These are phyloP conservation scores for Flammula alnicola DNA, from an alignment of 1,284 basidiomycete species.

Conservation along the genomic window DNA sequence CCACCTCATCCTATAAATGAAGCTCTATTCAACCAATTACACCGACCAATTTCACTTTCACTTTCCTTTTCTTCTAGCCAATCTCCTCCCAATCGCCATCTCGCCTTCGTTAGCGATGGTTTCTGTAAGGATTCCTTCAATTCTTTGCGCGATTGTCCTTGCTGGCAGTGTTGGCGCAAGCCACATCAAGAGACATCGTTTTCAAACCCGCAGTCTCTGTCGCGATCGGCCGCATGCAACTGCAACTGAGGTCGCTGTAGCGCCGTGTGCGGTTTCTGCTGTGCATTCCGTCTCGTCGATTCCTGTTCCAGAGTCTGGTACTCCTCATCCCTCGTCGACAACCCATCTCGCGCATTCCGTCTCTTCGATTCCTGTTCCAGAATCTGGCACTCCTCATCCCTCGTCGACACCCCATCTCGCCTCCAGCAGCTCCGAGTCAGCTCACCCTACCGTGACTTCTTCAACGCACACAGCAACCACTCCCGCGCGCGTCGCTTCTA, in stretches of 20 bases:
- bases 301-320: too few relatives aligned
- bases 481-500: too few relatives aligned
- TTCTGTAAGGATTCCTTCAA: conserved; percentile 4
- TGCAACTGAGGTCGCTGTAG: conserved; percentile 2
- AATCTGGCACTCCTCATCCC: too few relatives aligned
- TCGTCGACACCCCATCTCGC: too few relatives aligned
- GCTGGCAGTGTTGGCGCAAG: conserved; percentile 18
- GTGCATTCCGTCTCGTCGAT: too few relatives aligned
- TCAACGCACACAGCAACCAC: too few relatives aligned
- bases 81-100: conserved; percentile 5
- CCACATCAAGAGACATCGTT: conserved; percentile 20
- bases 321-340: too few relatives aligned
- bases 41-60: conserved; percentile 3
- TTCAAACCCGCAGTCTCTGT: conserved; percentile 19
- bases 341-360: too few relatives aligned
- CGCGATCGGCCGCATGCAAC: conserved; percentile 8
- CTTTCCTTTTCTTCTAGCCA: conserved; percentile 6
- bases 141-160: conserved; percentile 19
- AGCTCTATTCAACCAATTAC: neutral
- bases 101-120: conserved; percentile 12
- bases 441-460: too few relatives aligned
- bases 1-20: conserved; percentile 1
- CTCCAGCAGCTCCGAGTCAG: too few relatives aligned
- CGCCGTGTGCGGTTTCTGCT: too few relatives aligned
- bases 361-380: too few relatives aligned